Base-by-base conservation (phyloP, 2,329 filamentous ascomycete species). In the Fusarium nodosum region DNA sequence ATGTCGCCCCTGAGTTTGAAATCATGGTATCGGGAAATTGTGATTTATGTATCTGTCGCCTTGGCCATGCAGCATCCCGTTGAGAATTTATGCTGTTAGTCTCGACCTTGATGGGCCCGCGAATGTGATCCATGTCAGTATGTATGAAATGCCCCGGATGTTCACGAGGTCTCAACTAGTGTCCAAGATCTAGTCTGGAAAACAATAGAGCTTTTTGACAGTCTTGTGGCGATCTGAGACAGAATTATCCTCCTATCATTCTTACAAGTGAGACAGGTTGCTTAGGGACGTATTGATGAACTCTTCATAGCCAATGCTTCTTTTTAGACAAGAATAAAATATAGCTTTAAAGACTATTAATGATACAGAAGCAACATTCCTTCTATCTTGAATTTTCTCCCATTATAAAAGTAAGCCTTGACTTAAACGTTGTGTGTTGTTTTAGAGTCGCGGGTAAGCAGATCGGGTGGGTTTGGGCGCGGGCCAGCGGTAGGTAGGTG, bases 371-470 rank as follows among this genome's bases (percentile, higher is more conserved):
- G 9, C 15, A 26, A 44, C 12, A 22, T 15, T 34, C 7, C 30
- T 33, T 34, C 18, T 18, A 18, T 34, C 7, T 18, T 28, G 28
- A 9, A 46, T 20, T 20, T 30, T 30, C 10, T 45, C 16, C n/a
- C 15, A 28, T 50, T 26, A 11, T 38, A 31, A 51, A n/a, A 39
- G 24, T 18, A 22, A 34, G 22, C 31, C 22, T 44, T 44, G 15
- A 44, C 16, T 9, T 18, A 44, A 11, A 10, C 9, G 15, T 26
- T 36, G 22, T 22, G 47, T 38, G 24, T 22, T 48, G 30, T 22
- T 39, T 55, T 52, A 44, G 31, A 39, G 44, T 38, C 47, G 36
- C 41, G 47, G 41, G 41, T 63, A 63, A 11, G 48, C 13, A 63
- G 60, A 63, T 63, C 58, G 18, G 16, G 16, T 16, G 28, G 28